These are phyloP conservation scores for Planoprotostelium fungivorum DNA, from an alignment of 78 protist genomes.

Conservation along the genomic window DNA sequence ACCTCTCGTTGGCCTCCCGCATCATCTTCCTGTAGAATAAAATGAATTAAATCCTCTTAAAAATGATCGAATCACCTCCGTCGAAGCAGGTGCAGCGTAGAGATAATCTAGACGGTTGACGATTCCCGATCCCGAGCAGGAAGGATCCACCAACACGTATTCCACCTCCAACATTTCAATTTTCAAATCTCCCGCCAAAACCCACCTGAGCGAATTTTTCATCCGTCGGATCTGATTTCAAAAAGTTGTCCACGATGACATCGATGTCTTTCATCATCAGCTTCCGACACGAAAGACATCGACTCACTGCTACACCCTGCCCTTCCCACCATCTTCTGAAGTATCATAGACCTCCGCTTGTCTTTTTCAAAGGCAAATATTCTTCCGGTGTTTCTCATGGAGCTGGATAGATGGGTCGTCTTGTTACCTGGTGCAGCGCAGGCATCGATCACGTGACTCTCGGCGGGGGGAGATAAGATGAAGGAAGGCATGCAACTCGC, in stretches of 20 bases:
- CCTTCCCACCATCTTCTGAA: constrained; percentile 32
- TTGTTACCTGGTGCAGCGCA: constrained; percentile 66
- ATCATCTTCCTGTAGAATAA: too few species aligned
- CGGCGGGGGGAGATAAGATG: constrained; percentile 24
- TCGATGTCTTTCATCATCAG: constrained; percentile 28
- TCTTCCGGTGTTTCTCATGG: constrained; percentile 49
- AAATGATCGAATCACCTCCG: too few species aligned
- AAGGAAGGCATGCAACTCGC: constrained; percentile 61
- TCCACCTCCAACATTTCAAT: constrained; percentile 21
- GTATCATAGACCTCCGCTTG: constrained; percentile 15
- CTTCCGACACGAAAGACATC: not conserved
- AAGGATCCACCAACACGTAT: constrained; percentile 54
- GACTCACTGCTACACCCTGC: constrained; percentile 46
- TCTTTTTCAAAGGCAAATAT: constrained; percentile 60
- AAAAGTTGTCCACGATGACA: constrained; percentile 45
- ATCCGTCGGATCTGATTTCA: constrained; percentile 29
- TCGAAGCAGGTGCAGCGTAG: constrained; percentile 5
- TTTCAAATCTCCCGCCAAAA: not conserved
- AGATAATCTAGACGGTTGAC: constrained; percentile 57
- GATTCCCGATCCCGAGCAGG: constrained; percentile 63
- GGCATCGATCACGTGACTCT: constrained; percentile 18
- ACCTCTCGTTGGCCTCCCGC: constrained; percentile 14
- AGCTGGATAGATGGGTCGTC: constrained; percentile 25
- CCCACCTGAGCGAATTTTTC: constrained; percentile 18
- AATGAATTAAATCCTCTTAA: too few species aligned